Base-by-base conservation (phyloP, 2,329 filamentous ascomycete genomes). In the Nakataea oryzae region DNA sequence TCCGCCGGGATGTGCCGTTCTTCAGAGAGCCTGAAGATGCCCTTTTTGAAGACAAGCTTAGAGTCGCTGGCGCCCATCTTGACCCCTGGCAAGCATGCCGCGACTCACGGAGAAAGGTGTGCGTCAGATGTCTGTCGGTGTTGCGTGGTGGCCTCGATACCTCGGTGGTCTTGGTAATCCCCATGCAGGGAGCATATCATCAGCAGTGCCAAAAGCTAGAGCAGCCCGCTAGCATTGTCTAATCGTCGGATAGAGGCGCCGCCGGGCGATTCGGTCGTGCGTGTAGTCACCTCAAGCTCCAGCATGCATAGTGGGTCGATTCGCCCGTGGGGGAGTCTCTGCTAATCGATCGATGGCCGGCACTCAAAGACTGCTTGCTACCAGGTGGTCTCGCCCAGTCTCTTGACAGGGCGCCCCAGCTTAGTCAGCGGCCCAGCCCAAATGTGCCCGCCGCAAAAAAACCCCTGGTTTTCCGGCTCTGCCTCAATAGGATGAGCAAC, bases 11-110 rank as follows among this genome's bases (percentile, higher is more conserved):
- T 97, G 73, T 90, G 83, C 67, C 87, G 86, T 74, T 96, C 89
- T 74, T 96, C 92, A n/a, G 92, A 95, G 64, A 99, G 86, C 72
- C 90, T 87, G 80, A 97, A 97, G 79, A 97, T 96, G 77, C 93
- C 93, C 78, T 96, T 91, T 78, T 97, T 97, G 84, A 99, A 97
- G 73, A 93, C 91, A 73, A 97, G 87, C 83, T 97, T 97, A 71
- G 93, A 97, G 79, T 97, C 93, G 77, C 93, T 97, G 73, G 93
- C 93, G 76, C 95, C 95, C 95, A 99, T 99, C 62, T 67, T 75
- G 66, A 64, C 67, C 63, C 34, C 28, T 56, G 26, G 56, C 27
- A 32, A n/a, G 28, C 56, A 58, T 58, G 56, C 56, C 56, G 54
- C 41, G 41, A n/a, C 21, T 50, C 21, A n/a, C 21, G 7, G 41